Evolutionary conservation across 2,329 filamentous ascomycete species (phyloP).

Genomic region (Myriosclerotinia duriaeana): DNA sequence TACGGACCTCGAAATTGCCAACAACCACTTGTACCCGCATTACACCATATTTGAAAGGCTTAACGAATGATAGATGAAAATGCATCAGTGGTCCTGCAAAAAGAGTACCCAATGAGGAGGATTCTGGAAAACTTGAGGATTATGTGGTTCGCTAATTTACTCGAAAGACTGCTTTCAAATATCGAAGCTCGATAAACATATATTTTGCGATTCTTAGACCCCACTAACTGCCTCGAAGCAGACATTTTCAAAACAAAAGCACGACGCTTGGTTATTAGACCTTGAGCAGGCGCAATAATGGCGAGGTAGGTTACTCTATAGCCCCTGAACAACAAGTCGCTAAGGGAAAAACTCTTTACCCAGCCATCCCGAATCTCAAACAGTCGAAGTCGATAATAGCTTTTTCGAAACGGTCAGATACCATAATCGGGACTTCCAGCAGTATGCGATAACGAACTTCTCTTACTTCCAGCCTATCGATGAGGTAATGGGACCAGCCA

Average conservation of each 20-base stretch:
- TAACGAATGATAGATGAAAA: constrained; percentile 1
- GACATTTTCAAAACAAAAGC: background rate
- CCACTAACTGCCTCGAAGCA: background rate
- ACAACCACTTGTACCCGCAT: constrained; percentile 5
- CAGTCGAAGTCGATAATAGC: constrained; percentile 52
- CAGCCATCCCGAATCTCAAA: constrained; percentile 28
- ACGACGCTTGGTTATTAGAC: background rate
- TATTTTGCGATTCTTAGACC: background rate
- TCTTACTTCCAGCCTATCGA: constrained; percentile 70
- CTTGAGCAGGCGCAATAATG: background rate
- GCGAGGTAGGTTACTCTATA: constrained; percentile 9
- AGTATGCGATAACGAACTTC: constrained; percentile 62
- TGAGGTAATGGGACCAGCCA: constrained; percentile 52
- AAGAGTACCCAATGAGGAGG: background rate
- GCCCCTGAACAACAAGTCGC: background rate
- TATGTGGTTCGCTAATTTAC: constrained; percentile 9
- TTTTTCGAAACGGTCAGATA: constrained; percentile 60
- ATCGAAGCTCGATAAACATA: constrained; percentile 6
- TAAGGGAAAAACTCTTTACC: background rate
- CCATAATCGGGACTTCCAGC: constrained; percentile 65
- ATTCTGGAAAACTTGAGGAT: background rate
- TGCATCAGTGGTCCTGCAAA: background rate
- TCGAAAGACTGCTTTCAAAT: background rate
- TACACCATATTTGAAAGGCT: background rate
- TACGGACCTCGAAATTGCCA: background rate